Percentiles rank a stretch among this genome's conserved stretches.
phyloP scores from a whole-genome alignment of 2,329 filamentous ascomycete species.

The Fusarium sp. region DNA sequence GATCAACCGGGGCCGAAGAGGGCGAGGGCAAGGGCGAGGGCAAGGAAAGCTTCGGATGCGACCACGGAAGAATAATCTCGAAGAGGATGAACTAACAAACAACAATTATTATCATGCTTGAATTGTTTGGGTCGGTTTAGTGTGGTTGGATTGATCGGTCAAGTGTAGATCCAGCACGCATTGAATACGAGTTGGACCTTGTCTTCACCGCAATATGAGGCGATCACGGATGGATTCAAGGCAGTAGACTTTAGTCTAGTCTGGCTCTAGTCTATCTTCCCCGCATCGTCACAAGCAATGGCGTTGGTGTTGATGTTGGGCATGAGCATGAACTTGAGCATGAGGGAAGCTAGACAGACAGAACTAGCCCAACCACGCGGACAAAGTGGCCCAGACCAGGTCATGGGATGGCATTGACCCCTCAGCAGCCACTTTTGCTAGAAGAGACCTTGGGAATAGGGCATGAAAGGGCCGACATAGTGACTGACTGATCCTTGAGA shows the following conservation, averaged over 20 bases:
- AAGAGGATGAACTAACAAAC: neutral
- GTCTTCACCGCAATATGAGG: slow-evolving; percentile 28
- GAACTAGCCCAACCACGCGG: slow-evolving; percentile 22
- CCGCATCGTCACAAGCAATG: slow-evolving; percentile 27
- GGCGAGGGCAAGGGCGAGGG: neutral
- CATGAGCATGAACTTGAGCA: slow-evolving; percentile 14
- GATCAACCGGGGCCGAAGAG: slow-evolving; percentile 21
- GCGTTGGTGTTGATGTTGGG: slow-evolving; percentile 15
- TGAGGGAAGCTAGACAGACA: slow-evolving; percentile 3
- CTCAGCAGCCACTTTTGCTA: slow-evolving; percentile 2
- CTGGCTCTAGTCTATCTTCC: slow-evolving; percentile 1
- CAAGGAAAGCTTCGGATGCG: slow-evolving; percentile 5
- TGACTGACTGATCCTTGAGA: slow-evolving; percentile 15
- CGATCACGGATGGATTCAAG: slow-evolving; percentile 18
- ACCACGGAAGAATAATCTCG: slow-evolving; percentile 11
- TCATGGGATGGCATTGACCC: slow-evolving; percentile 30
- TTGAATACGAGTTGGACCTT: slow-evolving; percentile 15
- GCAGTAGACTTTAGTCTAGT: neutral
- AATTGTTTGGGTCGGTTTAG: neutral
- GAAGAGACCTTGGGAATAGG: neutral
- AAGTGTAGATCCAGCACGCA: slow-evolving; percentile 8
- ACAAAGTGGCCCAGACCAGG: slow-evolving; percentile 11
- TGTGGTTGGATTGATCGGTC: neutral
- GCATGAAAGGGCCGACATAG: slow-evolving; percentile 4
- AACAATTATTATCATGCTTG: neutral